Evolutionary conservation across 2,329 filamentous ascomycete genomes (phyloP).

Genomic region (Paecilomyces sp.): DNA sequence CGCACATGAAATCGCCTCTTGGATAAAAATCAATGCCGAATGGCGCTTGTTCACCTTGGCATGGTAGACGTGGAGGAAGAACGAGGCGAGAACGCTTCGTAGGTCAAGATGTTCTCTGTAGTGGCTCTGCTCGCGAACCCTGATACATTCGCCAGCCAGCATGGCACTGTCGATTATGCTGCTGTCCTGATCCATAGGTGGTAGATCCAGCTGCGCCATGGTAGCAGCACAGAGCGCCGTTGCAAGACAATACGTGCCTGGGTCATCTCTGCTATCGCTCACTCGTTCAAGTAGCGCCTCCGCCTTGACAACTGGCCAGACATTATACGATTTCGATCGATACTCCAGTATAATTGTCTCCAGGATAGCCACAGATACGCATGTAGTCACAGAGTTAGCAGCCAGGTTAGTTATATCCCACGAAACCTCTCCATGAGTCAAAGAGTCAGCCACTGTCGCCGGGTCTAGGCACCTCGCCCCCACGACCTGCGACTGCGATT

Average conservation of each 20-base stretch:
- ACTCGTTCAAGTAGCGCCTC: conserved; percentile 11
- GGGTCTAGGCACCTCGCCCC: neutral
- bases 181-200: conserved; percentile 7
- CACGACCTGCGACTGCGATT: neutral
- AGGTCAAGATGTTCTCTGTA: conserved; percentile 13
- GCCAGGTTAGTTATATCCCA: neutral
- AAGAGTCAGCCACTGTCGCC: neutral
- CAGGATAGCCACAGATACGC: conserved; percentile 3
- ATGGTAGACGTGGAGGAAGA: conserved; percentile 26
- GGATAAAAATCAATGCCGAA: conserved; percentile 22
- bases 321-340: conserved; percentile 17
- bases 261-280: neutral
- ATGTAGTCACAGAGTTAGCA: neutral
- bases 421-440: neutral
- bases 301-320: conserved; percentile 21
- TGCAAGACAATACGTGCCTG: conserved; percentile 11
- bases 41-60: conserved; percentile 21
- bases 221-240: conserved; percentile 23
- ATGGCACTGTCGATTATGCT: conserved; percentile 10
- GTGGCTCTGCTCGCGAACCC: conserved; percentile 10
- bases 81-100: conserved; percentile 16
- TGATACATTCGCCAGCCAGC: conserved; percentile 16
- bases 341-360: conserved; percentile 14
- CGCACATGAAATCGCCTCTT: conserved; percentile 19
- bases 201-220: conserved; percentile 22